These are phyloP conservation scores for Lentinula aciculospora DNA, from an alignment of 768 basidiomycete species.

Conservation along the genomic window DNA sequence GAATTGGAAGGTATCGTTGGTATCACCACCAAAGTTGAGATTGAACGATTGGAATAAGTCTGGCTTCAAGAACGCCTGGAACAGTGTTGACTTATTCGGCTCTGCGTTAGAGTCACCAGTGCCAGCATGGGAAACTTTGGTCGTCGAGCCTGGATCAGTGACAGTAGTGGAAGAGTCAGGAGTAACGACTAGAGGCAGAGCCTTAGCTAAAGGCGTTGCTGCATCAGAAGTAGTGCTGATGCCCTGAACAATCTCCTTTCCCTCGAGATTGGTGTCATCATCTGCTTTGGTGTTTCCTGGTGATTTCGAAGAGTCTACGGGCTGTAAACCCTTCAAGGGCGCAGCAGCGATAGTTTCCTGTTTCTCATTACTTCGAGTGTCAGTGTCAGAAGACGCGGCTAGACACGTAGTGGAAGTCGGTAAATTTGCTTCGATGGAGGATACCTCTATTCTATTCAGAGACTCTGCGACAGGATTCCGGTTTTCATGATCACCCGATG, in stretches of 20 bases:
- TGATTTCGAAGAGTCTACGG: too few species aligned
- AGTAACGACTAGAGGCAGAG: not conserved
- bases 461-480: too few species aligned
- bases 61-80: not conserved
- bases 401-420: too few species aligned
- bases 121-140: not conserved
- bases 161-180: not conserved
- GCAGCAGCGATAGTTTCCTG: too few species aligned
- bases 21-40: not conserved
- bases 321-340: too few species aligned
- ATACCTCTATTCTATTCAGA: too few species aligned
- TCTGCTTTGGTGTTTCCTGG: too few species aligned
- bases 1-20: not conserved
- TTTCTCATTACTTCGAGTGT: too few species aligned
- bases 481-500: too few species aligned
- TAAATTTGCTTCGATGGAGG: too few species aligned
- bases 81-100: not conserved
- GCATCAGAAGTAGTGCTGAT: not conserved
- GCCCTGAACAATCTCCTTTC: not conserved
- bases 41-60: not conserved
- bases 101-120: not conserved
- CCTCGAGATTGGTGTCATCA: too few species aligned
- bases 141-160: not conserved
- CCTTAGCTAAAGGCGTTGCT: not conserved
- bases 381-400: too few species aligned